Evolutionary conservation across 805 yeast species (phyloP).

Genomic region (Komagataella pseudopastoris): DNA sequence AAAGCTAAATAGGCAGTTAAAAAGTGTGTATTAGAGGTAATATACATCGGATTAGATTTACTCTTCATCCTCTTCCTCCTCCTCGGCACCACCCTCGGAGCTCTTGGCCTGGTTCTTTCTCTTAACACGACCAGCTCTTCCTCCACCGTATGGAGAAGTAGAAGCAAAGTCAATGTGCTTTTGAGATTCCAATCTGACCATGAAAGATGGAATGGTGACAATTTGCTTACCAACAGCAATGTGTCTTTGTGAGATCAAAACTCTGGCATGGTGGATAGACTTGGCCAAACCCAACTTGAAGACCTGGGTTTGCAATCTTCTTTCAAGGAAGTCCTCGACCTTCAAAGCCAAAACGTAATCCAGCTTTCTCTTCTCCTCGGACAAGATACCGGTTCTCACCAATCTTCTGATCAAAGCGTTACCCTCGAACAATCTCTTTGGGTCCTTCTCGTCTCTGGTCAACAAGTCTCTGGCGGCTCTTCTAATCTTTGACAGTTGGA

Average conservation of each 20-base stretch:
- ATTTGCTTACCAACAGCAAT: conserved; percentile 99
- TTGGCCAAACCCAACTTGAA: conserved; percentile 99
- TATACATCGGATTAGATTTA: conserved; percentile 19
- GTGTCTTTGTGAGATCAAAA: conserved; percentile 97
- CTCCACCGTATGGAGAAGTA: conserved; percentile 99
- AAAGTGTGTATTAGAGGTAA: not conserved
- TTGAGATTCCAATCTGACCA: conserved; percentile 99
- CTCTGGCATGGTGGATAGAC: conserved; percentile 99
- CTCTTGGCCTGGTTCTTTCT: conserved; percentile 72
- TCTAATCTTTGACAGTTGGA: conserved; percentile 98
- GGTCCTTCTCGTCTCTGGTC: conserved; percentile 99
- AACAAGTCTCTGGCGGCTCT: conserved; percentile 99
- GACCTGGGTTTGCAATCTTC: conserved; percentile 99
- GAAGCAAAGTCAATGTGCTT: conserved; percentile 99
- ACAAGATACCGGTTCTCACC: conserved; percentile 96
- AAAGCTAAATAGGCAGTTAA: not conserved
- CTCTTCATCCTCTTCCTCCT: conserved; percentile 47
- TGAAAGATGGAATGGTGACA: conserved; percentile 97
- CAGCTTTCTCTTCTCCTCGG: conserved; percentile 99
- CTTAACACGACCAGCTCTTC: conserved; percentile 99
- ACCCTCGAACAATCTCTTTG: conserved; percentile 99
- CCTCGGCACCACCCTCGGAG: conserved; percentile 60
- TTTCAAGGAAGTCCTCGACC: conserved; percentile 98
- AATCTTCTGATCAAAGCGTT: conserved; percentile 99
- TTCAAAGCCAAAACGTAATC: conserved; percentile 98